A percentile compares a stretch with the other conserved stretches of the same genome.
phyloP scores from a whole-genome alignment of 345 rosid species.

The Angophora floribunda region DNA sequence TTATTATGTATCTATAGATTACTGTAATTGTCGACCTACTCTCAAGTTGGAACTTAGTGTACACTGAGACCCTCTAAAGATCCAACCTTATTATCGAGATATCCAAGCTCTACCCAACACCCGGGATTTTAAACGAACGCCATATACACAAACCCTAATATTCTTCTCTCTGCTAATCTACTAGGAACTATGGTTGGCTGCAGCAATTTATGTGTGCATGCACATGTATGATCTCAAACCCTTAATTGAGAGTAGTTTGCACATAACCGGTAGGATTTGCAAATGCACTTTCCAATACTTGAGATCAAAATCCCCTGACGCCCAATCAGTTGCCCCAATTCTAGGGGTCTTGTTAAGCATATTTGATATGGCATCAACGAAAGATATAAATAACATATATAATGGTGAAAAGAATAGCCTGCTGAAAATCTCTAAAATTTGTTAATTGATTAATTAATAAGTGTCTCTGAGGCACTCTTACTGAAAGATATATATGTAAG shows the following conservation, averaged over 20 bases:
- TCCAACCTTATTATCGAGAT: background rate
- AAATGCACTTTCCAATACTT: background rate
- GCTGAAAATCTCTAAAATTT: background rate
- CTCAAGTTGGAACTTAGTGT: background rate
- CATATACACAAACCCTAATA: background rate
- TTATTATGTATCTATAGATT: background rate
- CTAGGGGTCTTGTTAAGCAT: background rate
- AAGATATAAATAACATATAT: background rate
- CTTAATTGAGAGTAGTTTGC: background rate
- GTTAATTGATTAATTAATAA: background rate
- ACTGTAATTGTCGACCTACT: background rate
- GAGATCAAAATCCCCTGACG: background rate
- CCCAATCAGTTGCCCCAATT: background rate
- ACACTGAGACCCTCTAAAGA: background rate
- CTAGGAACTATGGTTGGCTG: background rate
- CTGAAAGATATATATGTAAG: background rate
- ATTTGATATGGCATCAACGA: background rate
- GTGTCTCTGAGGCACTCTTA: background rate
- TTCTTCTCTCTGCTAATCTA: background rate
- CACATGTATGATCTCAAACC: background rate
- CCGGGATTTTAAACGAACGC: background rate
- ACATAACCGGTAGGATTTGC: background rate
- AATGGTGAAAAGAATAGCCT: background rate
- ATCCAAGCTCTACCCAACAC: background rate
- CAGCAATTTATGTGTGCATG: background rate